phyloP scores from a whole-genome alignment of 2,329 filamentous ascomycete genomes.

The Leptodontidium sp. region DNA sequence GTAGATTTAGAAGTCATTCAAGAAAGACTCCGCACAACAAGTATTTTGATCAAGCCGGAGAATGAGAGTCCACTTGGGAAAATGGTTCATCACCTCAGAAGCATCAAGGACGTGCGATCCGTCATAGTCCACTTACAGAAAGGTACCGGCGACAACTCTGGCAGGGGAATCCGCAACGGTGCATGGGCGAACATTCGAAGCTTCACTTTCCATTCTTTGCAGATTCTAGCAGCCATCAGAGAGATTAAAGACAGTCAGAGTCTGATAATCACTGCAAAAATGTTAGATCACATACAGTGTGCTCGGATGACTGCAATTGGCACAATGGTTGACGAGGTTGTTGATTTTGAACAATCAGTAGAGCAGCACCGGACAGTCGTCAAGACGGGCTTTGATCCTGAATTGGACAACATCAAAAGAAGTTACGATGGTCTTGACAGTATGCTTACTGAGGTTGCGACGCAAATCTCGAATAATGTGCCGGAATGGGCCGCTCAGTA shows the following conservation, averaged over 20 bases:
- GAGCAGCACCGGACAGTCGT: slow-evolving; percentile 78
- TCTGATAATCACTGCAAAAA: slow-evolving; percentile 62
- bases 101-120: slow-evolving; percentile 78
- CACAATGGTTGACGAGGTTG: slow-evolving; percentile 72
- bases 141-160: slow-evolving; percentile 68
- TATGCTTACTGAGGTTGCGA: slow-evolving; percentile 73
- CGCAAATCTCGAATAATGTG: slow-evolving; percentile 67
- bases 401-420: slow-evolving; percentile 80
- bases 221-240: slow-evolving; percentile 70
- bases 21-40: slow-evolving; percentile 75
- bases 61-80: slow-evolving; percentile 66
- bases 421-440: slow-evolving; percentile 80
- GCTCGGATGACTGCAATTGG: slow-evolving; percentile 71
- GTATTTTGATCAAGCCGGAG: slow-evolving; percentile 70
- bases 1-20: slow-evolving; percentile 72
- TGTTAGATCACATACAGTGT: slow-evolving; percentile 67
- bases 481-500: slow-evolving; percentile 64
- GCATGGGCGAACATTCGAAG: slow-evolving; percentile 76
- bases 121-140: slow-evolving; percentile 76
- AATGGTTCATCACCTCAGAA: slow-evolving; percentile 69
- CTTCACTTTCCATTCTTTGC: slow-evolving; percentile 77
- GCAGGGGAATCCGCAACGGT: slow-evolving; percentile 61
- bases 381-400: slow-evolving; percentile 71
- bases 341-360: slow-evolving; percentile 80
- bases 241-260: slow-evolving; percentile 62